These are phyloP conservation scores for Pseudomassariella vexata DNA, from an alignment of 2,329 filamentous ascomycete genomes.

Conservation along the genomic window DNA sequence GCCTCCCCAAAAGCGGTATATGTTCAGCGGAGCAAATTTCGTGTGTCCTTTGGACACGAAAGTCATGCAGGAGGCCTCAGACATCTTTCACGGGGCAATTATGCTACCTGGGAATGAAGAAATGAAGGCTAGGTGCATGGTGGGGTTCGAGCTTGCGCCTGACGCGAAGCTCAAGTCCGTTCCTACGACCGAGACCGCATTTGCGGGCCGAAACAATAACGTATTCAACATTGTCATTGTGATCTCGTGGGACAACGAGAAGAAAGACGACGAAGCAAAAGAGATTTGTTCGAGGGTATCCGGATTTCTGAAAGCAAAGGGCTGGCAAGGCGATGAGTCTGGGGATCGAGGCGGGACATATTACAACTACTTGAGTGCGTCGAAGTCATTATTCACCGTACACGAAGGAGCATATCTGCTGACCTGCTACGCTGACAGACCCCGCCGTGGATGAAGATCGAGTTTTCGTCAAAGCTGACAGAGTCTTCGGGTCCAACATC, in stretches of 20 bases:
- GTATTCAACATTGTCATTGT: constrained; percentile 36
- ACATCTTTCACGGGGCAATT: constrained; percentile 18
- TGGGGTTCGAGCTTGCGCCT: constrained; percentile 37
- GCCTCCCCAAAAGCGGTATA: constrained; percentile 28
- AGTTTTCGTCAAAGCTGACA: constrained; percentile 11
- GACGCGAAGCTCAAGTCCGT: constrained; percentile 30
- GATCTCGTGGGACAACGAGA: constrained; percentile 32
- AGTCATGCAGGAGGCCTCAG: constrained; percentile 24
- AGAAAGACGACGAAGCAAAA: constrained; percentile 29
- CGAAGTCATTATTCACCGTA: too few relatives aligned
- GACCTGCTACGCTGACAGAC: neutral
- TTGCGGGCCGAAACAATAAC: constrained; percentile 33
- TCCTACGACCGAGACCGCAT: constrained; percentile 30
- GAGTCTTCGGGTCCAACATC: constrained; percentile 25
- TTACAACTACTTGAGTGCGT: constrained; percentile 7
- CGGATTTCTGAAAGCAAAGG: constrained; percentile 6
- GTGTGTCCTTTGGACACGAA: constrained; percentile 30
- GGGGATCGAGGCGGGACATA: constrained; percentile 6
- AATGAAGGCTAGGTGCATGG: constrained; percentile 21
- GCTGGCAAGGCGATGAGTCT: constrained; percentile 3
- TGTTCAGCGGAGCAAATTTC: constrained; percentile 37
- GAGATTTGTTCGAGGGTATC: constrained; percentile 29
- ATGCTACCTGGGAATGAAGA: constrained; percentile 14
- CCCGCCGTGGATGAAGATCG: constrained; percentile 3
- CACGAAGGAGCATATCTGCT: too few relatives aligned